Conservation (phyloP, 2,329 filamentous ascomycete species). For the Colletotrichum navitas region DNA sequence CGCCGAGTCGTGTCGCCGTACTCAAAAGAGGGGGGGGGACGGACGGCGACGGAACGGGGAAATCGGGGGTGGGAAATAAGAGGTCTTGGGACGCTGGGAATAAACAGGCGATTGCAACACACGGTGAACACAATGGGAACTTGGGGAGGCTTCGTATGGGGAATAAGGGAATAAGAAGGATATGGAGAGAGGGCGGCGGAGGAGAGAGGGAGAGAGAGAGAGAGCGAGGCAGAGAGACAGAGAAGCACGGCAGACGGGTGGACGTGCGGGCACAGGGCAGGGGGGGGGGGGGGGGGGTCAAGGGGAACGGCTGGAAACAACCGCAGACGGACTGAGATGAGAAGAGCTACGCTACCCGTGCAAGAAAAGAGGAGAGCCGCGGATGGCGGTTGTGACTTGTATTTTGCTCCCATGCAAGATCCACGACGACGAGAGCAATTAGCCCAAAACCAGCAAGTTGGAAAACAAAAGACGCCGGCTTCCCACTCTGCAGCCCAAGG, state of each 20-base stretch:
- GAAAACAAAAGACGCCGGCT: neutral
- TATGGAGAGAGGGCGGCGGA: neutral
- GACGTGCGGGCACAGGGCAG: neutral
- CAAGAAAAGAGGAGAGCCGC: constrained; percentile 3
- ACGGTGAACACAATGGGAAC: constrained; percentile 5
- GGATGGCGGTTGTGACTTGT: neutral
- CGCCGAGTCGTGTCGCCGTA: constrained; percentile 6
- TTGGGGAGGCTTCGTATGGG: constrained; percentile 7
- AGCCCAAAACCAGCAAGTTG: neutral
- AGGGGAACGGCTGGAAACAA: neutral
- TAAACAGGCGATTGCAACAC: constrained; percentile 42
- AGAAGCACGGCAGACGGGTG: neutral
- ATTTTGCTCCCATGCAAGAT: neutral
- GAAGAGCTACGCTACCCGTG: neutral
- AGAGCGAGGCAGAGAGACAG: constrained; percentile 3
- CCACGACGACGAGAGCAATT: no score
- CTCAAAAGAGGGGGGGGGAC: neutral
- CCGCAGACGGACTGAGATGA: neutral
- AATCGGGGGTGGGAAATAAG: constrained; percentile 4
- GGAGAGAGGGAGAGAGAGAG: neutral
- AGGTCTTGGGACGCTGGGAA: constrained; percentile 39
- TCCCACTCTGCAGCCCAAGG: neutral
- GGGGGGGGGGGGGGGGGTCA: neutral
- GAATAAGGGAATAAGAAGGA: constrained; percentile 22
- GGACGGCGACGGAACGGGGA: constrained; percentile 1